Evolutionary conservation across 2,329 filamentous ascomycete genomes (phyloP).

Genomic region (Ophiostoma perfectum): DNA sequence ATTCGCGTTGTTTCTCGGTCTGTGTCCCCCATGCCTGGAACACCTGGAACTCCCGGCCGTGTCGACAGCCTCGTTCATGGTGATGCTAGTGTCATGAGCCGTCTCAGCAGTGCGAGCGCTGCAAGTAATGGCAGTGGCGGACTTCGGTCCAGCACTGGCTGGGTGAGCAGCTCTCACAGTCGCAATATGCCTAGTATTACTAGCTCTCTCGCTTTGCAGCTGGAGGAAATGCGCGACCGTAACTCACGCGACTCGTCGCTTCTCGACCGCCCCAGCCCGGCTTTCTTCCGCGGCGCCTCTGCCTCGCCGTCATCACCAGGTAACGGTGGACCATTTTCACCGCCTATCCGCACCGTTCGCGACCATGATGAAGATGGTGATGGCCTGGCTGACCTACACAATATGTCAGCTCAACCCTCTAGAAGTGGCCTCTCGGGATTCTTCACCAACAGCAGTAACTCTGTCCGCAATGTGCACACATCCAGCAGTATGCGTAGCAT

Average conservation of each 20-base stretch:
- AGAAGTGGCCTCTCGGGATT: slow-evolving; percentile 49
- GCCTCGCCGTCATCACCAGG: slow-evolving; percentile 35
- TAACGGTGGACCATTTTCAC: slow-evolving; percentile 54
- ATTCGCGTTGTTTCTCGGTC: slow-evolving; percentile 44
- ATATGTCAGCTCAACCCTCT: slow-evolving; percentile 49
- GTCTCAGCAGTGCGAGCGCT: not conserved
- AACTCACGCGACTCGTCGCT: slow-evolving; percentile 29
- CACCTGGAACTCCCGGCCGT: slow-evolving; percentile 29
- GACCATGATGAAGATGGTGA: slow-evolving; percentile 61
- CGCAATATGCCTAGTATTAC: slow-evolving; percentile 54
- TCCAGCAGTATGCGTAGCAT: slow-evolving; percentile 44
- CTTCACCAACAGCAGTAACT: slow-evolving; percentile 38
- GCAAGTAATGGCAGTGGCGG: not conserved
- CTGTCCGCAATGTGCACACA: slow-evolving; percentile 49
- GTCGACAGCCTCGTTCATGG: slow-evolving; percentile 25
- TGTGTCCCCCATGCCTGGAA: slow-evolving; percentile 40
- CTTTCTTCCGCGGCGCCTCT: slow-evolving; percentile 33
- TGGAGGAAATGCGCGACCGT: slow-evolving; percentile 35
- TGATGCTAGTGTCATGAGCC: slow-evolving; percentile 30
- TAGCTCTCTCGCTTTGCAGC: slow-evolving; percentile 45
- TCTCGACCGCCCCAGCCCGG: slow-evolving; percentile 40
- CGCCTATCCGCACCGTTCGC: slow-evolving; percentile 48
- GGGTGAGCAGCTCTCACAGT: slow-evolving; percentile 45
- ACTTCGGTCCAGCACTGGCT: slow-evolving; percentile 45
- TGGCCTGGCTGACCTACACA: slow-evolving; percentile 55